Evolutionary conservation across 805 yeast genomes (phyloP).

Genomic region (Brettanomyces sp.): DNA sequence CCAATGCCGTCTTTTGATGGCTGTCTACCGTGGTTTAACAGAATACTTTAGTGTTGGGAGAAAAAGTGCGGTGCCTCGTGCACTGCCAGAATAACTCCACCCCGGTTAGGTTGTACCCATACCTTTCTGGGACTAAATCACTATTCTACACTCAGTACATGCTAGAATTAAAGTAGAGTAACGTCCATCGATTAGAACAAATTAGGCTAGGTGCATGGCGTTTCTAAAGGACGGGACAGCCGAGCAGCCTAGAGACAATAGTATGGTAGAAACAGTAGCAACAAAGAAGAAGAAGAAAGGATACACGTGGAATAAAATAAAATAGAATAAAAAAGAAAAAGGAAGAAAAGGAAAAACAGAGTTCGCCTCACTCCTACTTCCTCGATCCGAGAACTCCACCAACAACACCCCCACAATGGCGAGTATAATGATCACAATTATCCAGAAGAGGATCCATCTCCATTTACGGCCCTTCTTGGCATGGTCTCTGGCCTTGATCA

Average conservation of each 20-base stretch:
- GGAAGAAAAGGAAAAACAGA: neutral
- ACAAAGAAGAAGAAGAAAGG: neutral
- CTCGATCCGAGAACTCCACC: neutral
- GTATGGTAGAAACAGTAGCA: neutral
- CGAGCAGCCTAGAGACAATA: neutral
- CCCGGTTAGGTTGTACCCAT: slow-evolving; percentile 1
- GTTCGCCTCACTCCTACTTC: neutral
- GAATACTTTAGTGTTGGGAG: slow-evolving; percentile 9
- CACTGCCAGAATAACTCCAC: slow-evolving; percentile 6
- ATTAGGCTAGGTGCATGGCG: too few species aligned
- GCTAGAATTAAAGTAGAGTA: neutral
- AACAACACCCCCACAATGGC: slow-evolving; percentile 55
- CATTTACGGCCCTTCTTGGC: slow-evolving; percentile 88
- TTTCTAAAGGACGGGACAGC: too few species aligned
- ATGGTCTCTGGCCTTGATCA: slow-evolving; percentile 77
- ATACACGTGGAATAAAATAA: neutral
- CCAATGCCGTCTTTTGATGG: neutral
- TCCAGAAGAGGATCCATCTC: slow-evolving; percentile 76
- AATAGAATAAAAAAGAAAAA: neutral
- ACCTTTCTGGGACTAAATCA: slow-evolving; percentile 6
- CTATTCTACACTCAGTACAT: slow-evolving; percentile 4
- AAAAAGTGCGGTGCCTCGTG: slow-evolving; percentile 1
- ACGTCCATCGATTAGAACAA: too few species aligned
- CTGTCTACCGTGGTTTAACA: neutral
- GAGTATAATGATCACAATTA: slow-evolving; percentile 56